Percentiles rank a stretch among this genome's conserved stretches.
Conservation (phyloP, 1,284 basidiomycete genomes). For the Puccinia triticina region DNA sequence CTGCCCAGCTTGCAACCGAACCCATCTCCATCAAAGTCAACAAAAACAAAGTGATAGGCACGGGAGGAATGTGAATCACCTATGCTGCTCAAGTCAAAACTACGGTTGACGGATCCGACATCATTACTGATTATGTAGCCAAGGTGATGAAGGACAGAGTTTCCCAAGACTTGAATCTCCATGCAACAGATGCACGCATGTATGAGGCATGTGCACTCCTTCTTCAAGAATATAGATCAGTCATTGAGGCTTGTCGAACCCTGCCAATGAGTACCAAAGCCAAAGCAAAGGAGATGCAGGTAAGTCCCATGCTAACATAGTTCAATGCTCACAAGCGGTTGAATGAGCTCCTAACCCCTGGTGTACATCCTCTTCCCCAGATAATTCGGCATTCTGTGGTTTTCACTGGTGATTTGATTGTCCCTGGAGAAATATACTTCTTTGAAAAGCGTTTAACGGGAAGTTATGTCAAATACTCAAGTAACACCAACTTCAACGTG, state of each 20-base stretch:
- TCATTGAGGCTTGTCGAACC: neutral
- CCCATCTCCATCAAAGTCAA: neutral
- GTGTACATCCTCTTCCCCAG: neutral
- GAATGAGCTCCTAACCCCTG: no score
- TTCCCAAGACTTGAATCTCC: neutral
- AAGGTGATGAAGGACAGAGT: neutral
- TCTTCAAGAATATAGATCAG: neutral
- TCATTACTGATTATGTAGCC: neutral
- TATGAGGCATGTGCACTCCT: neutral
- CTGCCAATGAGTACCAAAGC: neutral
- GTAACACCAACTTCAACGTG: neutral
- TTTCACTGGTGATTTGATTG: neutral
- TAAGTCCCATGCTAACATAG: no score
- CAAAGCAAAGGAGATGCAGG: neutral
- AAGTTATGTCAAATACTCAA: slow-evolving; percentile 10
- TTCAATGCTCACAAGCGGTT: no score
- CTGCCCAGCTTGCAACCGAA: neutral
- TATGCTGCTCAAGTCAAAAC: slow-evolving; percentile 1
- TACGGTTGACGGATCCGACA: neutral
- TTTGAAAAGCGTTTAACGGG: neutral
- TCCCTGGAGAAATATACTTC: neutral
- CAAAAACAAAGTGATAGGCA: neutral
- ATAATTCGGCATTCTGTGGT: neutral
- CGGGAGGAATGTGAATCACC: neutral
- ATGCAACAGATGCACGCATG: neutral